Percentiles rank a stretch among this genome's conserved stretches.
Evolutionary conservation across 202 grass and related monocot genomes (phyloP).

Genomic region (Saccharum hybrid): DNA sequence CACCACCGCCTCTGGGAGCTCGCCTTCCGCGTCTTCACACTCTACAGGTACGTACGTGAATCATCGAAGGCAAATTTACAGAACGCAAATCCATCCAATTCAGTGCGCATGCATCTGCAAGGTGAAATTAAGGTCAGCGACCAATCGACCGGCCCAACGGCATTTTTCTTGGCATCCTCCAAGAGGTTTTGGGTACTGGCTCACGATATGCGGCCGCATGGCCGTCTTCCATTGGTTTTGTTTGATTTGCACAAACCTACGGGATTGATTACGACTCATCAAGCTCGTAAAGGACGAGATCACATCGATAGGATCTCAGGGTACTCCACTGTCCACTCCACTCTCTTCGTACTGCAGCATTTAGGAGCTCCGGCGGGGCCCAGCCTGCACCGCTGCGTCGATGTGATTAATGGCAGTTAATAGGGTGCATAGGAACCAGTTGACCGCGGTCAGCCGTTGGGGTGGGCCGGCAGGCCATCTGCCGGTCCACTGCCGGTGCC

Average conservation of each 20-base stretch:
- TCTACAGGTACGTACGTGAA: conserved; percentile 55
- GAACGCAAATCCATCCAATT: neutral
- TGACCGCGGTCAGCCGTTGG: conserved; percentile 40
- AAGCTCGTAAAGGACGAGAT: neutral
- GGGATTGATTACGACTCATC: neutral
- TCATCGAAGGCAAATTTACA: too few species aligned
- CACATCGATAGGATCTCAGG: neutral
- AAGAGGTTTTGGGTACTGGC: neutral
- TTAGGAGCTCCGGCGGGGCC: neutral
- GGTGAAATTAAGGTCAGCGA: too few species aligned
- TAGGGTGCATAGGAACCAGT: conserved; percentile 19
- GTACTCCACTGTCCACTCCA: neutral
- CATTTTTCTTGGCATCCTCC: neutral
- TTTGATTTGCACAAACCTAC: conserved; percentile 16
- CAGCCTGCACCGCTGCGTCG: neutral
- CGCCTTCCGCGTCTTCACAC: conserved; percentile 84
- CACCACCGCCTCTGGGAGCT: conserved; percentile 92
- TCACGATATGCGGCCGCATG: neutral
- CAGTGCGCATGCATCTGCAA: too few species aligned
- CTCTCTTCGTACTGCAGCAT: neutral
- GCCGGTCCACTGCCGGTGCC: conserved; percentile 15
- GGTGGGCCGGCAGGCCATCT: neutral
- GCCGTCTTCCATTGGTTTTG: neutral
- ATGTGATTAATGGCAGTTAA: conserved; percentile 35
- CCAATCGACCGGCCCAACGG: conserved; percentile 11